Base-by-base conservation (phyloP, 2,329 filamentous ascomycete genomes). In the Coniochaeta sp. region DNA sequence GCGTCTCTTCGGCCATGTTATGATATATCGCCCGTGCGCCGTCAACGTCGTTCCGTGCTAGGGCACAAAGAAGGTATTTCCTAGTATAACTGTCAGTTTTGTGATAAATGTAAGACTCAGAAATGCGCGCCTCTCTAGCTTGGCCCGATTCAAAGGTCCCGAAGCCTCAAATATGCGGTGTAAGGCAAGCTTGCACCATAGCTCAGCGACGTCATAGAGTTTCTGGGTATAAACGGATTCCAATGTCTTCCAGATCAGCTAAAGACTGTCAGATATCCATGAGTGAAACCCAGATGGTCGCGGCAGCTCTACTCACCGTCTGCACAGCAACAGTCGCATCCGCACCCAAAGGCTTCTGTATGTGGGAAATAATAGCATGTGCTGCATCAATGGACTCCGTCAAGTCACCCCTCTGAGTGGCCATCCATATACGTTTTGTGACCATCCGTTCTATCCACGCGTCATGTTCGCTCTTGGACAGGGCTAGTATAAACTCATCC, bases 181-280 rank as follows among this genome's bases (percentile, higher is more conserved):
- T 14, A 89, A 76, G 0, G 89, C 87, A 19, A 91, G 70, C 8
- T 73, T 78, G 66, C 90, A 96, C 91, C 91, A 97, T 58, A 77
- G 73, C 63, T 88, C 82, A 1, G 88, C 82, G 16, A 77, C 64
- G 2, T 79, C 75, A 59, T 81, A 82, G 17, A 84, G 74, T 1
- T 79, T 76, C 34, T 82, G 78, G 1, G 73, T 74, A 63, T 83
- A 85, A 16, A 78, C 77, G 1, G 77, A 73, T 58, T 92, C 89
- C n/a, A 90, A 78, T 28, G 81, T 83, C 72, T 91, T 95, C 91
- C 92, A 97, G 3, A 96, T 74, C 3, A 96, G 72, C 89, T 93
- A 62, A 6, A 34, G 26, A 22, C 17, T 1, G 54, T 57, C 31
- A 57, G 54, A 17, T 38, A 16, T n/a, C 33, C 31, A 5, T 57